These are phyloP conservation scores for Gnomoniopsis sp. DNA, from an alignment of 2,329 filamentous ascomycete genomes.

Conservation along the genomic window DNA sequence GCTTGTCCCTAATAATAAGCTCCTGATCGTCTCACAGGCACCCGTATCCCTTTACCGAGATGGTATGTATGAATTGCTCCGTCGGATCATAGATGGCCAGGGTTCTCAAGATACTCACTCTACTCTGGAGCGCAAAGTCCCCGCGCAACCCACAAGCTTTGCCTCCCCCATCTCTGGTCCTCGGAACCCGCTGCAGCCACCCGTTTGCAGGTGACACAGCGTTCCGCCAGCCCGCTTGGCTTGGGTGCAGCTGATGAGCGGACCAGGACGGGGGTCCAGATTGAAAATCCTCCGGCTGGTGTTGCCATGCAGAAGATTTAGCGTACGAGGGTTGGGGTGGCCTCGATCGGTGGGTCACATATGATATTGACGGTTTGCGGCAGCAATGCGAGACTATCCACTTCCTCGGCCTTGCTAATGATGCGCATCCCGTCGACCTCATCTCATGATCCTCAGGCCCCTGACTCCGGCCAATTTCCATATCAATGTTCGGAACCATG, in stretches of 20 bases:
- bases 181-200: slow-evolving; percentile 12
- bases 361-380: slow-evolving; percentile 5
- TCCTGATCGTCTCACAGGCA: background rate
- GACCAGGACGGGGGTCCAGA: background rate
- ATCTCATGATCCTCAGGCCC: background rate
- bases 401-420: background rate
- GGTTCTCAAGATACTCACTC: background rate
- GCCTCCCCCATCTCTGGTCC: slow-evolving; percentile 15
- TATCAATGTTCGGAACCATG: too few relatives aligned
- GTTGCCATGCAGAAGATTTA: background rate
- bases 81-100: background rate
- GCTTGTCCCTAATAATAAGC: too few relatives aligned
- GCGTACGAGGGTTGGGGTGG: background rate
- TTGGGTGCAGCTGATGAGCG: background rate
- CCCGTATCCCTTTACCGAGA: slow-evolving; percentile 8
- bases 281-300: background rate
- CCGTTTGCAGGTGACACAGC: slow-evolving; percentile 1
- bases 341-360: slow-evolving; percentile 9
- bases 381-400: background rate
- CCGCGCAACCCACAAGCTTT: slow-evolving; percentile 9
- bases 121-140: background rate
- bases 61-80: slow-evolving; percentile 11
- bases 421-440: background rate
- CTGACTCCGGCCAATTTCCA: background rate
- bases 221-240: slow-evolving; percentile 1